phyloP scores from a whole-genome alignment of 108 stramenopile genomes.

The Parmales sp. region DNA sequence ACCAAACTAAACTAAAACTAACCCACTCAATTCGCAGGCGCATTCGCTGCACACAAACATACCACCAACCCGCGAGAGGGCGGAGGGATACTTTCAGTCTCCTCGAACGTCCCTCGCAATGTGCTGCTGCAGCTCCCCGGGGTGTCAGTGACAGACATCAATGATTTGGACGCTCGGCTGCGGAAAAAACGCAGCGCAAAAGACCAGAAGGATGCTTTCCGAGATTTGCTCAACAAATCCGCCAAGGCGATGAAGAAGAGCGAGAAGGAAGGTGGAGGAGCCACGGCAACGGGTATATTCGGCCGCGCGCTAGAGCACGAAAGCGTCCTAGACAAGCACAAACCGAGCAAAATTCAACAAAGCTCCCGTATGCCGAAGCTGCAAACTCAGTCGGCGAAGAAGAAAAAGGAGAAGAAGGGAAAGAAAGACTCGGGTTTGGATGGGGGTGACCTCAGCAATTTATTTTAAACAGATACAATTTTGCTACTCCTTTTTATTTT shows the following conservation, averaged over 20 bases:
- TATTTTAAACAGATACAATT: no score
- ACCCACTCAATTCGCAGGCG: slow-evolving; percentile 19
- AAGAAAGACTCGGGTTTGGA: not conserved
- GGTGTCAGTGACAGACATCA: slow-evolving; percentile 36
- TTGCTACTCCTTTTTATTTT: no score
- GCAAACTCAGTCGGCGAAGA: not conserved
- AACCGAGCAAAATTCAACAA: not conserved
- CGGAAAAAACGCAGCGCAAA: slow-evolving; percentile 62
- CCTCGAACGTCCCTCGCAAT: slow-evolving; percentile 61
- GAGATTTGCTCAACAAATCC: slow-evolving; percentile 59
- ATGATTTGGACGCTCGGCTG: slow-evolving; percentile 48
- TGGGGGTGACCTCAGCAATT: not conserved
- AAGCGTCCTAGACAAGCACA: not conserved
- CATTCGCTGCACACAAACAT: slow-evolving; percentile 67
- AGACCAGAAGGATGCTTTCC: slow-evolving; percentile 69
- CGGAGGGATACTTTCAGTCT: slow-evolving; percentile 61
- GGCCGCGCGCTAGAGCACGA: not conserved
- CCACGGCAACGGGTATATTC: not conserved
- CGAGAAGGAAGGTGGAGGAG: slow-evolving; percentile 19
- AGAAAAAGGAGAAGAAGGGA: slow-evolving; percentile 8
- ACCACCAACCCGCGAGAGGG: slow-evolving; percentile 60
- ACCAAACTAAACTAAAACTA: slow-evolving; percentile 33
- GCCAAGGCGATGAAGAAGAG: slow-evolving; percentile 52
- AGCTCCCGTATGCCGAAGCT: not conserved
- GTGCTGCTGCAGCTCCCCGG: slow-evolving; percentile 55